Evolutionary conservation across 495 filamentous ascomycete genomes (phyloP).

Genomic region (Podospora pseudoanserina): DNA sequence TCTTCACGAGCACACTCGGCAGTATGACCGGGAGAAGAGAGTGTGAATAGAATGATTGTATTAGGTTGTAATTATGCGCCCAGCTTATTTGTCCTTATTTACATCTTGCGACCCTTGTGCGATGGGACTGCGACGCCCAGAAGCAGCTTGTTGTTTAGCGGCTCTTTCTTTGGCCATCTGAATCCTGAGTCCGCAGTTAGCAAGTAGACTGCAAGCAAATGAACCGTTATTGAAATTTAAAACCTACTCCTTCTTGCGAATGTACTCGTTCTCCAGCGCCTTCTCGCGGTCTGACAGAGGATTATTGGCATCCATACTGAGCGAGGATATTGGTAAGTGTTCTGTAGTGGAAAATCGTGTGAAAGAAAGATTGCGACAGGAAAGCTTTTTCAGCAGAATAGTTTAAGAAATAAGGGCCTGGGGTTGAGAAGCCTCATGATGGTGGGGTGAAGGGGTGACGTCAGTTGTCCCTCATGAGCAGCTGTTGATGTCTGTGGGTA

Average conservation of each 20-base stretch:
- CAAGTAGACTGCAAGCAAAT: background rate
- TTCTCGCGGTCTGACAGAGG: constrained; percentile 33
- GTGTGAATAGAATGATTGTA: background rate
- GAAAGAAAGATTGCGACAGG: no score
- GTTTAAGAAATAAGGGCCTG: background rate
- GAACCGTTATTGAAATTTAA: constrained; percentile 1
- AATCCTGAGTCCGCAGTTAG: background rate
- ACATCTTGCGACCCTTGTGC: background rate
- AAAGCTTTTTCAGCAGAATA: no score
- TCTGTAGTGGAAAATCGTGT: no score
- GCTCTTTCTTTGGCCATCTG: constrained; percentile 13
- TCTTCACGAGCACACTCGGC: background rate
- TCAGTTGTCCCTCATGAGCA: background rate
- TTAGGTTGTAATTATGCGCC: background rate
- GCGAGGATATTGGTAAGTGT: no score
- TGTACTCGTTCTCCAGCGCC: constrained; percentile 34
- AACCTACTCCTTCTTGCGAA: constrained; percentile 33
- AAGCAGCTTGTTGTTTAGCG: background rate
- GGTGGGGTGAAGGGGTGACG: background rate
- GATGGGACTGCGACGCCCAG: background rate
- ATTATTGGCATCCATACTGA: constrained; percentile 29
- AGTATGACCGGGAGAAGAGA: background rate
- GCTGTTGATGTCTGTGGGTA: background rate
- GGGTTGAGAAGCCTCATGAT: background rate
- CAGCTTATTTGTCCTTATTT: background rate